These are phyloP conservation scores for Zymoseptoria brevis DNA, from an alignment of 2,329 filamentous ascomycete genomes.

Conservation along the genomic window DNA sequence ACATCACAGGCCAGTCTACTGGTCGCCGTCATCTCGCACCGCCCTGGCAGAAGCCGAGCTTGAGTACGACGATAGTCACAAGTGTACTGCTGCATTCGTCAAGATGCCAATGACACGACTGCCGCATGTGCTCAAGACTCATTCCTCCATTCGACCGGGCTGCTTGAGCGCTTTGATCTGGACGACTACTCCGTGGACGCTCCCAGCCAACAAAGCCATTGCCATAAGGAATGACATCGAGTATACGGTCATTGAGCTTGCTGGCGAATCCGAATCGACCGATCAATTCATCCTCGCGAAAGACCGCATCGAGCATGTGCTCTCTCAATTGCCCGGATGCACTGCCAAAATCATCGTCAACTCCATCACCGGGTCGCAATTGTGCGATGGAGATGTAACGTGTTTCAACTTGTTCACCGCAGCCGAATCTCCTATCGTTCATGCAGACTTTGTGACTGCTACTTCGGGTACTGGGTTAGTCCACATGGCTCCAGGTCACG, in stretches of 20 bases:
- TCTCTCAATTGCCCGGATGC: conserved; percentile 43
- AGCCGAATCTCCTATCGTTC: conserved; percentile 58
- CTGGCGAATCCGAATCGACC: not conserved
- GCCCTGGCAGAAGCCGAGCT: conserved; percentile 78
- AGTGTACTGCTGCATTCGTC: conserved; percentile 68
- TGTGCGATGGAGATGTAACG: conserved; percentile 42
- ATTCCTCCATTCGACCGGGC: conserved; percentile 35
- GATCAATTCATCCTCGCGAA: conserved; percentile 61
- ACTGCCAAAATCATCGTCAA: conserved; percentile 42
- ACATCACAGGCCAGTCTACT: conserved; percentile 75
- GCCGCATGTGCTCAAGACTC: conserved; percentile 34
- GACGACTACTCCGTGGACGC: conserved; percentile 97
- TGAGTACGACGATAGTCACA: conserved; percentile 70
- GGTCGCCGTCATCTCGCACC: conserved; percentile 71
- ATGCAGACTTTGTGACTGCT: conserved; percentile 81
- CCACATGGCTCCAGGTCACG: conserved; percentile 87
- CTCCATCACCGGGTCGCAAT: conserved; percentile 54
- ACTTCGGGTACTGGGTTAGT: conserved; percentile 93
- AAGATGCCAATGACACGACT: conserved; percentile 59
- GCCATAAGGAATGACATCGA: conserved; percentile 67
- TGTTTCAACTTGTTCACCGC: conserved; percentile 29
- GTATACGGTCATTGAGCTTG: conserved; percentile 46
- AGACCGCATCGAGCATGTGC: conserved; percentile 56
- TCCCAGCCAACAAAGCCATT: conserved; percentile 87
- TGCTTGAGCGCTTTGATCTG: conserved; percentile 78